Evolutionary conservation across 805 yeast species (phyloP), one percentile per base, ranked within the genome.

Genomic region (Tetrapisispora arboricola): DNA sequence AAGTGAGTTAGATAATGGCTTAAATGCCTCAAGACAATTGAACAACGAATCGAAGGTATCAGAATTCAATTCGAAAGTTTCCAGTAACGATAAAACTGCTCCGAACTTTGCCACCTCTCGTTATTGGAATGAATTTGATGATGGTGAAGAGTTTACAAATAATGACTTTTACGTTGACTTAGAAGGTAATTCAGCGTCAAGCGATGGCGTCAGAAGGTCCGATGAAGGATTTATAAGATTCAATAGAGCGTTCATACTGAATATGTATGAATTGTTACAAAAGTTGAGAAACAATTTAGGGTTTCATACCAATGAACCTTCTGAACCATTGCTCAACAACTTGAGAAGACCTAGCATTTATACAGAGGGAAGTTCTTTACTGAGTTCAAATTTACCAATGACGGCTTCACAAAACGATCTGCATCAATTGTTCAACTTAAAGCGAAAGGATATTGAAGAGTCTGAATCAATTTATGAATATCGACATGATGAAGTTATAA

Each of bases 101-200:
- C n/a, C n/a, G n/a, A n/a, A n/a, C n/a, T n/a, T n/a, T n/a, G n/a
- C n/a, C n/a, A n/a, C n/a, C n/a, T n/a, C n/a, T 4, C 44, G 62
- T 24, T 59, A 59, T 36, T 59, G 64, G 64, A 59, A 59, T 43
- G 64, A 59, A 44, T 58, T 59, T 42, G 64, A 59, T 41, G 60
- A 56, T 38, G 61, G 53, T 1, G 58, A 57, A 24, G 57, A 44
- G 9, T 36, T 34, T 16, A 54, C 51, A 17, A 55, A 44, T 16
- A 34, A 32, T 15, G 43, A 43, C 3, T 48, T 48, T 26, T 51
- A 44, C 43, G n/a, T 40, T 25, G 32, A 25, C 2, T 9, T 32
- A 20, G 40, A 32, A 21, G 15, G 5, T 13, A 32, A 18, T 13
- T 1, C 11, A n/a, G 27, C 6, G 7, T 12, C 29, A 11, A 11